Conservation (phyloP, 2,329 filamentous ascomycete genomes). For the Akanthomyces muscarius region DNA sequence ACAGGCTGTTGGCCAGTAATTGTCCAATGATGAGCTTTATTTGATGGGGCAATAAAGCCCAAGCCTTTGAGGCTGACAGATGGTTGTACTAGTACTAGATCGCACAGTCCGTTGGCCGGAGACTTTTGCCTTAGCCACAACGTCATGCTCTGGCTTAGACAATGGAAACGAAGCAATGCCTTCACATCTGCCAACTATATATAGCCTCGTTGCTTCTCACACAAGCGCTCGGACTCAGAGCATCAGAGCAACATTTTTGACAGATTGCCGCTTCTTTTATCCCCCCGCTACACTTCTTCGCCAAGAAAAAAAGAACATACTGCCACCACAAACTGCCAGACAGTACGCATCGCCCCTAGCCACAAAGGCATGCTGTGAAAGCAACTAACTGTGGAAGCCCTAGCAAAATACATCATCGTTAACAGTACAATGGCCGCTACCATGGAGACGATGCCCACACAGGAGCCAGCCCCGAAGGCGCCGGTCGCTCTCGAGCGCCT, state of each 20-base stretch:
- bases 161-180: background rate
- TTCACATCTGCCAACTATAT: background rate
- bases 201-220: background rate
- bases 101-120: background rate
- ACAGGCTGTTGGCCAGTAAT: background rate
- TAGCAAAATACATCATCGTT: background rate
- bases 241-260: too few relatives aligned
- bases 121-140: background rate
- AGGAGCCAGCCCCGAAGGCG: background rate
- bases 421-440: background rate
- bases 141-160: background rate
- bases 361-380: too few relatives aligned
- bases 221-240: too few relatives aligned
- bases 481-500: constrained; percentile 5
- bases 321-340: too few relatives aligned
- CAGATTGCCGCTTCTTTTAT: too few relatives aligned
- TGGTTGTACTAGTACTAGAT: background rate
- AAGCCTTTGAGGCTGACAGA: constrained; percentile 1
- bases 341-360: too few relatives aligned
- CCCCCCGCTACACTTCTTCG: too few relatives aligned
- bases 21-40: background rate
- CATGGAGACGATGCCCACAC: background rate
- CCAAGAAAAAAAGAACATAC: too few relatives aligned
- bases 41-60: background rate
- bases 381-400: background rate